Conservation (phyloP, 352 stramenopile genomes). For the Phytophthora litchii region DNA sequence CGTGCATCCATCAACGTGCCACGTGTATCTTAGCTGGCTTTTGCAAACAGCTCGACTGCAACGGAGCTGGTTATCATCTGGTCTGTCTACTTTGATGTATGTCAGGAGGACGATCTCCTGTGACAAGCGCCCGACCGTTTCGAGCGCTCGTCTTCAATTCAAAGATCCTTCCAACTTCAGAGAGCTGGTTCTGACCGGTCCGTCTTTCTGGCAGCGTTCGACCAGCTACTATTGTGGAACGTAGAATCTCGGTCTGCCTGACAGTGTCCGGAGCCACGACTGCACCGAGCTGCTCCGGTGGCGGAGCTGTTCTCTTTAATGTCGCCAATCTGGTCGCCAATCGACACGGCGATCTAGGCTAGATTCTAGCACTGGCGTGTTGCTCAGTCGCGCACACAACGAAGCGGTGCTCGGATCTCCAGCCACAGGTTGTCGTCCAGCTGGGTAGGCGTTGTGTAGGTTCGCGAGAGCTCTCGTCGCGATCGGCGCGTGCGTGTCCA, state of each 20-base stretch:
- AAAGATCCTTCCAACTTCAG: conserved; percentile 37
- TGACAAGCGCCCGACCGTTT: conserved; percentile 34
- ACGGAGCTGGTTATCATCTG: neutral
- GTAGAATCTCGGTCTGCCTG: conserved; percentile 1
- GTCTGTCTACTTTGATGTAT: neutral
- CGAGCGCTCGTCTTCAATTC: conserved; percentile 25
- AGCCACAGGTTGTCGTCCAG: conserved; percentile 29
- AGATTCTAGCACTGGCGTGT: conserved; percentile 10
- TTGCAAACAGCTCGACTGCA: neutral
- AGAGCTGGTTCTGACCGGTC: conserved; percentile 31
- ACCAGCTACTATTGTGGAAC: conserved; percentile 24
- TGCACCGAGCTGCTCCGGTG: conserved; percentile 17
- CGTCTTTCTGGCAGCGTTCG: conserved; percentile 15
- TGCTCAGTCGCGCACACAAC: conserved; percentile 38
- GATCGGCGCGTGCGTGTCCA: conserved; percentile 18
- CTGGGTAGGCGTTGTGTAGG: conserved; percentile 34
- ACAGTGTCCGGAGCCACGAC: conserved; percentile 1
- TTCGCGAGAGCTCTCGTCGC: conserved; percentile 30
- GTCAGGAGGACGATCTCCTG: conserved; percentile 25
- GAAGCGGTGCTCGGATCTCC: conserved; percentile 17
- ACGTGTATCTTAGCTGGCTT: conserved; percentile 13
- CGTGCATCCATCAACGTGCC: conserved; percentile 7
- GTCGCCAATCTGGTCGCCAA: conserved; percentile 16
- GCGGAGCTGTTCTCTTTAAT: conserved; percentile 15
- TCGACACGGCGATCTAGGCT: conserved; percentile 19